Base-by-base conservation (phyloP, 169 alveolate genomes). In the Plasmodium gonderi region DNA sequence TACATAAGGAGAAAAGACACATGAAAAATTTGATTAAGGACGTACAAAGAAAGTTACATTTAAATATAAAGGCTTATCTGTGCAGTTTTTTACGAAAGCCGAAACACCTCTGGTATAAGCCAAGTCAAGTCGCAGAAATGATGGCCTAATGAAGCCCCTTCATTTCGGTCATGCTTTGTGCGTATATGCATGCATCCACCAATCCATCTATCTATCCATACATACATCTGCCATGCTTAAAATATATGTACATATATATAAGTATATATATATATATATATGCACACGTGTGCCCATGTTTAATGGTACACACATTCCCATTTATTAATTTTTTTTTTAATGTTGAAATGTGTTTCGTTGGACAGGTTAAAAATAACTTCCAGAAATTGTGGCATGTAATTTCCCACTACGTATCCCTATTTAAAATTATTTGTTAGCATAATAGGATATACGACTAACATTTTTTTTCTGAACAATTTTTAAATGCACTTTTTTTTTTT, bases 11-110 rank as follows among this genome's bases (percentile, higher is more conserved):
- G 64, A 83, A 72, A 42, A 44, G 12, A 31, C n/a, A 44, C 29
- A 36, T 83, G 29, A 72, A 83, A 83, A 64, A 83, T 31, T 31
- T 83, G 77, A 83, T 83, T 33, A 45, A 72, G 17, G 54, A 83
- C 14, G 67, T 74, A 33, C 31, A 38, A 54, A 31, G 40, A 83
- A 83, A 72, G 42, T 72, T 83, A 23, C 60, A 49, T 69, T 20
- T 83, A 49, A 74, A 74, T 42, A 11, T 83, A 69, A 83, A 51
- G 67, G 83, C 64, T 1, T 83, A 83, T 69, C 42, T 74, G 29
- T 83, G 92, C 42, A 47, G 64, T 11, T n/a, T 44, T 31, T 29
- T 83, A 23, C 9, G 92, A 76, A 83, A 83, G 60, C 12, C 5
- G n/a, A 51, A 68, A 26, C 6, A 83, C 40, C 26, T 12, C 49